phyloP scores from a whole-genome alignment of 108 stramenopile species.

The Discostella stelligeroides region DNA sequence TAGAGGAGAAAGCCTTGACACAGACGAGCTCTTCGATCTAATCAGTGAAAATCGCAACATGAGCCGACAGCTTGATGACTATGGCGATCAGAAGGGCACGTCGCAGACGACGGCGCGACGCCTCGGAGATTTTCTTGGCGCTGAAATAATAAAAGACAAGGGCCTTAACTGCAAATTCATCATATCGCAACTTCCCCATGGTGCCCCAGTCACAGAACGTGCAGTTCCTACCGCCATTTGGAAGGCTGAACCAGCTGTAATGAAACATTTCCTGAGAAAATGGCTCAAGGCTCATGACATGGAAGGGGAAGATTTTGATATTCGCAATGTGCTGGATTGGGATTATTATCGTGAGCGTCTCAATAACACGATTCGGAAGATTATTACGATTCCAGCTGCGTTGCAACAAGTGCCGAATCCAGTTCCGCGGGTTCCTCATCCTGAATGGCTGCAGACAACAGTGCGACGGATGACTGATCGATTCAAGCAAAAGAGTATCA shows the following conservation, averaged over 20 bases:
- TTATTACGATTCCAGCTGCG: constrained; percentile 99
- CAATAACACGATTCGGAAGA: constrained; percentile 96
- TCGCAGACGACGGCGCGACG: constrained; percentile 97
- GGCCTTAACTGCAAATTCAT: constrained; percentile 98
- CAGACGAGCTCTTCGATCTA: constrained; percentile 95
- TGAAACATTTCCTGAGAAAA: constrained; percentile 90
- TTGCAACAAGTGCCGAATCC: constrained; percentile 95
- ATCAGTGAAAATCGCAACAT: constrained; percentile 98
- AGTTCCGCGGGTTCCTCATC: constrained; percentile 93
- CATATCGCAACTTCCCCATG: constrained; percentile 92
- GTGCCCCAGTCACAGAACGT: constrained; percentile 96
- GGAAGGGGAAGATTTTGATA: constrained; percentile 89
- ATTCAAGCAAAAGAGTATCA: constrained; percentile 89
- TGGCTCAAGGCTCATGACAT: constrained; percentile 91
- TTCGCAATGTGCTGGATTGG: constrained; percentile 96
- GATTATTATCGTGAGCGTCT: constrained; percentile 96
- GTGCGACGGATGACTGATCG: constrained; percentile 86
- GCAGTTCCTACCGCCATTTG: constrained; percentile 97
- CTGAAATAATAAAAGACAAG: constrained; percentile 97
- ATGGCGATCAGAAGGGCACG: constrained; percentile 96
- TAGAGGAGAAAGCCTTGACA: constrained; percentile 89
- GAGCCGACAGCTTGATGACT: constrained; percentile 97
- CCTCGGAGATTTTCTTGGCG: constrained; percentile 96
- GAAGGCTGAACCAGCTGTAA: constrained; percentile 87
- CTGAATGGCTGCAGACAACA: constrained; percentile 91